A percentile compares a stretch with the other conserved stretches of the same genome.
Evolutionary conservation across 1,284 basidiomycete genomes (phyloP).

Genomic region (Cryptococcus hybrid): DNA sequence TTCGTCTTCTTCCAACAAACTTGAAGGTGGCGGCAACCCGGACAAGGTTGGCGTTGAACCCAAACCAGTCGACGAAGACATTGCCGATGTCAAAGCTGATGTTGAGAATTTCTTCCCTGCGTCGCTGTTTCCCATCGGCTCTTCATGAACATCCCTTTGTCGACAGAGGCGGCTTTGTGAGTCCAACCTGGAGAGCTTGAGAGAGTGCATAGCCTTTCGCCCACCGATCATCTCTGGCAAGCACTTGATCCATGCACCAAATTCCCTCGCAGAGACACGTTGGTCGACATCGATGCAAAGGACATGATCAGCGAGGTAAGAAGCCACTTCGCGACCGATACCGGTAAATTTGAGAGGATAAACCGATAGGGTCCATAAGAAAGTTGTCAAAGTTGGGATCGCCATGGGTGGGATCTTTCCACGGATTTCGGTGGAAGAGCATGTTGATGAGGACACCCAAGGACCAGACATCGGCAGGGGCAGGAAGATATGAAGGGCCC

Average conservation of each 20-base stretch:
- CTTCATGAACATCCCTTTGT: constrained; percentile 42
- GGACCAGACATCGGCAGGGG: constrained; percentile 97
- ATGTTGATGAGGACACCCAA: constrained; percentile 98
- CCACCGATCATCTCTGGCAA: constrained; percentile 68
- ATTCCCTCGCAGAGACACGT: constrained; percentile 74
- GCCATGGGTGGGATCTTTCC: constrained; percentile 86
- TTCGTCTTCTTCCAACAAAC: constrained; percentile 5
- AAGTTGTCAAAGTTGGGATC: constrained; percentile 77
- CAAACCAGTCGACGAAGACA: constrained; percentile 6
- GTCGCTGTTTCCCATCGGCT: constrained; percentile 24
- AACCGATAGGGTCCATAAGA: constrained; percentile 77
- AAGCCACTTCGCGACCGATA: constrained; percentile 81
- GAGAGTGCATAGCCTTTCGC: constrained; percentile 38
- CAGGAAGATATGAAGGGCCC: constrained; percentile 86
- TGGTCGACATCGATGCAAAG: constrained; percentile 67
- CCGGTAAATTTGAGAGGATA: constrained; percentile 87
- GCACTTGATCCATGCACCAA: constrained; percentile 81
- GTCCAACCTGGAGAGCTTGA: constrained; percentile 38
- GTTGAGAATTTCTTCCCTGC: constrained; percentile 24
- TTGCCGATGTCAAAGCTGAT: constrained; percentile 33
- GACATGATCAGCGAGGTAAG: constrained; percentile 78
- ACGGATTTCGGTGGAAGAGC: constrained; percentile 97
- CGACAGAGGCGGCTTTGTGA: constrained; percentile 15
- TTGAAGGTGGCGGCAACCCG: constrained; percentile 16
- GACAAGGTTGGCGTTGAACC: constrained; percentile 12